Percentiles rank a stretch among this genome's conserved stretches.
Evolutionary conservation across 2,329 filamentous ascomycete genomes (phyloP).

Genomic region (Nigrospora oryzae): DNA sequence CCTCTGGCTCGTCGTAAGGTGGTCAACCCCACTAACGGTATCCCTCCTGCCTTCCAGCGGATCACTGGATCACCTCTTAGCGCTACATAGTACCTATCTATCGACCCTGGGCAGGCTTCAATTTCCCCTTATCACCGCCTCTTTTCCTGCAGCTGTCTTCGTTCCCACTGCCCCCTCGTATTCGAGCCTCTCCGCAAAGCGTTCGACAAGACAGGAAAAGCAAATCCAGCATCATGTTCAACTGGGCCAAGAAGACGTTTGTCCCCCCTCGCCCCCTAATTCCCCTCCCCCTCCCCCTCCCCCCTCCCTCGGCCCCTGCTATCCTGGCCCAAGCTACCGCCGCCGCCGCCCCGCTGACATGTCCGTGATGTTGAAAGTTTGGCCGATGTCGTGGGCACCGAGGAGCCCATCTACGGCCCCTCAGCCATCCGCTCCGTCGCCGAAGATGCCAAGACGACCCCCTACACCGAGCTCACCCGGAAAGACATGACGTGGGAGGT

Average conservation of each 20-base stretch:
- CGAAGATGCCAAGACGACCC: constrained; percentile 66
- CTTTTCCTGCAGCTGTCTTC: background rate
- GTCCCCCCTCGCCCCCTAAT: too few relatives aligned
- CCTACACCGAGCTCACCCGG: constrained; percentile 71
- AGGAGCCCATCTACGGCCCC: constrained; percentile 92
- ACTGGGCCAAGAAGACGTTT: constrained; percentile 89
- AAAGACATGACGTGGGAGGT: constrained; percentile 76
- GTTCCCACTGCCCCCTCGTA: too few relatives aligned
- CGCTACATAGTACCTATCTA: too few relatives aligned
- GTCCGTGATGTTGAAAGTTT: constrained; percentile 33
- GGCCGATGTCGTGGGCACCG: constrained; percentile 82
- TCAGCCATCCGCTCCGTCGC: constrained; percentile 80
- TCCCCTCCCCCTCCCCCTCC: too few relatives aligned
- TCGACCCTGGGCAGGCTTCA: background rate
- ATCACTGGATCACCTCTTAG: too few relatives aligned
- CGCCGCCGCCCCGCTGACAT: constrained; percentile 10
- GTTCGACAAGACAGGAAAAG: background rate
- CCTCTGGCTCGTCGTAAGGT: too few relatives aligned
- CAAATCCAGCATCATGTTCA: constrained; percentile 57
- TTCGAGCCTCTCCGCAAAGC: too few relatives aligned
- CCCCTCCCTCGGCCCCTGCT: too few relatives aligned
- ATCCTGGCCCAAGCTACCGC: too few relatives aligned
- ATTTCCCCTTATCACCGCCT: background rate
- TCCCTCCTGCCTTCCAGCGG: too few relatives aligned
- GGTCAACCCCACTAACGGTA: too few relatives aligned